Evolutionary conservation across 192 early-diverging fungal genomes (phyloP), one percentile per base, ranked within the genome.

Genomic region (Backusella tarrabulga): DNA sequence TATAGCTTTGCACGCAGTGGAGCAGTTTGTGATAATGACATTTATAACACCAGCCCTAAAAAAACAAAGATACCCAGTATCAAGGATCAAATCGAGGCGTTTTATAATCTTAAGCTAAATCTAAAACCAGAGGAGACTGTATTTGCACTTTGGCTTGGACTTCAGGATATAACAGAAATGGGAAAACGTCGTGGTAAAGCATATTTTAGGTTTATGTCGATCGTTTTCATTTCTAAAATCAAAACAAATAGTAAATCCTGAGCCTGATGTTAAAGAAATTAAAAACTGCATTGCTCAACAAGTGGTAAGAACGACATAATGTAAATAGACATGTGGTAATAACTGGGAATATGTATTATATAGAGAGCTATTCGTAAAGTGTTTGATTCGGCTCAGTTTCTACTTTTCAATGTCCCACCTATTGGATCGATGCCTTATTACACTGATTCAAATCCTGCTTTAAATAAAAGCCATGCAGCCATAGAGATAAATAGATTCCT

Each of bases 1-100:
- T 68, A 78, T 26, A 76, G 38, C 38, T 83, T 80, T 78, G 82
- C 82, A 14, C 80, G 70, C 34, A 76, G 68, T 42, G 82, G 82
- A 7, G 75, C 82, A 26, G 73, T 79, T 6, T 83, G 82, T 54
- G 78, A 83, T 19, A 80, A 75, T 63, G 34, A 26, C 4, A 67
- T 81, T 26, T 77, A 77, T 44, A 71, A 70, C 4, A 74, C 77
- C 14, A 69, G 56, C 21, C 34, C 66, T 21, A 29, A 40, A 36
- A 40, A 72, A n/a, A 71, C 23, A 38, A 70, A 38, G 4, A 35
- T 29, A 41, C 72, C 82, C 9, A 80, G 78, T 52, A 71, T 74
- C 23, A 69, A 69, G 56, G 68, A 80, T 68, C 82, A 80, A 77
- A 71, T 80, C 40, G 76, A 75, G 50, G 23, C 63, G 7, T 81